Base-by-base conservation (phyloP, 495 filamentous ascomycete species). In the Penicillium nucicola region DNA sequence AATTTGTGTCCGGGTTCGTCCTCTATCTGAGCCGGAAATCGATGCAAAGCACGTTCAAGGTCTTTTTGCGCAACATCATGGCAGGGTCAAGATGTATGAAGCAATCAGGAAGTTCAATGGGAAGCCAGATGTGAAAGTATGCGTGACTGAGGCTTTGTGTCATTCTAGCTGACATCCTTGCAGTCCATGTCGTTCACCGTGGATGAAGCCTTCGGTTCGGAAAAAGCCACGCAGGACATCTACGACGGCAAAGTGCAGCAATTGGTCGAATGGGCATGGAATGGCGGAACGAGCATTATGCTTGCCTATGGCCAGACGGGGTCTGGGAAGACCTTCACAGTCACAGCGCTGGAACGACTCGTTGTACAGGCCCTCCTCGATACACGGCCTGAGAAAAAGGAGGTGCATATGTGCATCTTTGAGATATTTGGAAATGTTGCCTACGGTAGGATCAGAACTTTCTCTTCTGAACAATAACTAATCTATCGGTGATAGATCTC, bases 231-330 rank as follows among this genome's bases (percentile, higher is more conserved):
- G 5, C 20, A 22, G 5, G 20, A 22, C 10, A 57, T 70, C 9
- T 70, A 70, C 32, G 28, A 65, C 8, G 48, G 61, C 20, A 25
- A 48, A 1, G 62, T 60, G 0, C 43, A 53, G 12, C 55, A 51
- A 9, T 54, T 72, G 30, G 55, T 70, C 36, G 57, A 55, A 8
- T 70, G 45, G 48, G 62, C 46, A 4, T 69, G 61, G 61, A 48
- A 52, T 12, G 65, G 69, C 0, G 56, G 58, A 34, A 52, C 66
- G 19, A 54, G 67, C 4, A 70, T 72, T 0, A 42, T 77, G 7
- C 72, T 78, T 28, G 69, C 69, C 15, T 77, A 78, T 41, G 75
- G 75, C 0, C 74, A 77, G 39, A 77, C 75, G 1, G 73, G 72
- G 0, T 76, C 74, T 1, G 75, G 77, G 17, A 78, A 80, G 51